phyloP scores from a whole-genome alignment of 2,329 filamentous ascomycete species.

The Metarhizium anisopliae region DNA sequence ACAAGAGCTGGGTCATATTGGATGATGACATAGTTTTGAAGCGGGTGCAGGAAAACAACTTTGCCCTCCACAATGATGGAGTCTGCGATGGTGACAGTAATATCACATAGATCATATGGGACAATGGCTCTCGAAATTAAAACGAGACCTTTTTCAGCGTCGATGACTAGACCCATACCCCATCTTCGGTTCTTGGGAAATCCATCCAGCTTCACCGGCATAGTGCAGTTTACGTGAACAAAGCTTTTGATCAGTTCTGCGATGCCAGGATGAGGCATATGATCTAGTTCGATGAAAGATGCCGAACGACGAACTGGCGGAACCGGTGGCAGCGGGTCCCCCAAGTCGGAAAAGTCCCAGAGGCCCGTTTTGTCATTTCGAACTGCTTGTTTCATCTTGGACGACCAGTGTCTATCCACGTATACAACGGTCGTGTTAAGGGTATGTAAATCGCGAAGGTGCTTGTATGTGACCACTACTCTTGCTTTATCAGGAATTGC shows the following conservation, averaged over 20 bases:
- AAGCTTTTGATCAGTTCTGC: conserved; percentile 91
- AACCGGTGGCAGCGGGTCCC: conserved; percentile 67
- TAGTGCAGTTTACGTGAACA: conserved; percentile 82
- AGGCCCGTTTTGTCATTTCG: conserved; percentile 84
- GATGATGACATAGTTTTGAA: conserved; percentile 94
- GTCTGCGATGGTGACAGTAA: conserved; percentile 91
- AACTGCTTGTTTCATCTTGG: conserved; percentile 86
- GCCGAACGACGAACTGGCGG: conserved; percentile 67
- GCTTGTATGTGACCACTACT: conserved; percentile 91
- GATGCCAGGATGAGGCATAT: conserved; percentile 80
- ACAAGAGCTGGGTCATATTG: conserved; percentile 91
- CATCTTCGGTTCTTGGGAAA: conserved; percentile 91
- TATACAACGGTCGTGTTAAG: conserved; percentile 87
- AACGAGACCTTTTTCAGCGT: conserved; percentile 91
- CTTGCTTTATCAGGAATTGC: conserved; percentile 72
- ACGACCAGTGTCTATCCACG: conserved; percentile 91
- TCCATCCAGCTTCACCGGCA: conserved; percentile 96
- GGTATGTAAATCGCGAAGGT: conserved; percentile 89
- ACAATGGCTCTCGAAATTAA: conserved; percentile 91
- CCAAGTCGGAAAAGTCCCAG: conserved; percentile 89
- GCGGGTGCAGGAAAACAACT: conserved; percentile 88
- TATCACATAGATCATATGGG: conserved; percentile 93
- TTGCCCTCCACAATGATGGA: conserved; percentile 92
- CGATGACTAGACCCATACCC: conserved; percentile 94
- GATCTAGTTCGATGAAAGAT: conserved; percentile 85